Evolutionary conservation across 805 yeast genomes (phyloP), one percentile per base, ranked within the genome.

Genomic region (Schwanniomyces yamadae): DNA sequence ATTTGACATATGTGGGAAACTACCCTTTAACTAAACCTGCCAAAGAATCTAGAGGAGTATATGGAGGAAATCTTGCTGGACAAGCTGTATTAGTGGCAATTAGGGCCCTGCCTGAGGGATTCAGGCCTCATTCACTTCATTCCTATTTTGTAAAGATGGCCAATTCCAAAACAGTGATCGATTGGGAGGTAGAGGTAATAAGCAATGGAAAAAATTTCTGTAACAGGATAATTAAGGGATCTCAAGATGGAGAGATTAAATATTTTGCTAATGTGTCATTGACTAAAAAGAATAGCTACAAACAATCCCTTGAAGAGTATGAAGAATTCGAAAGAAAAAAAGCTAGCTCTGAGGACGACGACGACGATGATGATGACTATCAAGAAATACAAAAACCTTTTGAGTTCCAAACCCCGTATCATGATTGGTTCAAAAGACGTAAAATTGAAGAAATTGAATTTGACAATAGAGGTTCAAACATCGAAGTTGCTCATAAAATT

Each of bases 181-280:
- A 39, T 11, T 66, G 70, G 70, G 45, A 52, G 24, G 60, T 61
- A 8, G 61, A 61, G 10, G 44, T 41, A 13, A 51, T 58, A 5
- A 57, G 64, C 34, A 55, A 56, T 36, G 73, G 73, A 1, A 61
- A 54, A 17, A 63, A 44, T 33, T 68, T 67, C 40, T 54, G 58
- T 34, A 64, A 58, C 40, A 48, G 70, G 15, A 44, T 46, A 11
- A 44, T 65, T 6, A 42, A 48, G 12, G 72, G 55, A 1, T 21
- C 29, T 13, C 66, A 59, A 40, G 33, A 50, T 8, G 63, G 57
- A 5, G 44, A 45, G n/a, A 41, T 56, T 15, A 51, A 37, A 38
- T 55, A 45, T 32, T 41, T 52, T 17, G 63, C 65, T 23, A 58
- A 57, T 18, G 41, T 63, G 5, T 64, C 71, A 5, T 52, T 67